These are phyloP conservation scores for Diplodia corticola DNA, from an alignment of 2,329 filamentous ascomycete genomes.

Conservation along the genomic window DNA sequence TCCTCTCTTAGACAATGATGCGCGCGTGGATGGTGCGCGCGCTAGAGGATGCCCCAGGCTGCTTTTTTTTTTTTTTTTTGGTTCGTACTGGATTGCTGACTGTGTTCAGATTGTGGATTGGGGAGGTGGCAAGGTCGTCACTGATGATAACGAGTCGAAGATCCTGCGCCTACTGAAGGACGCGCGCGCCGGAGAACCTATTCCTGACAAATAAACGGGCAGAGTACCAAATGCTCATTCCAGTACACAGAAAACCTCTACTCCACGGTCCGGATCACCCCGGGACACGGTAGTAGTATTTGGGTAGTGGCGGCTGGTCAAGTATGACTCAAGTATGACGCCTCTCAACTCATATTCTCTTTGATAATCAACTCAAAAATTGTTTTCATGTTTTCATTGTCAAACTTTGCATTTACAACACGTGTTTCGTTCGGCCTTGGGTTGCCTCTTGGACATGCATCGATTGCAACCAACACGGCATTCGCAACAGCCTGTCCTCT, in stretches of 20 bases:
- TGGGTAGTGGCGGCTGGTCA: background rate
- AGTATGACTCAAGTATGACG: slow-evolving; percentile 11
- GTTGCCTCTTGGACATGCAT: too few relatives aligned
- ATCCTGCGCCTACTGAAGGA: slow-evolving; percentile 78
- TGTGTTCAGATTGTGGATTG: slow-evolving; percentile 69
- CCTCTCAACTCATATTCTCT: background rate
- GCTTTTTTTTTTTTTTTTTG: background rate
- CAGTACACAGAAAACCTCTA: background rate
- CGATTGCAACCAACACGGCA: too few relatives aligned
- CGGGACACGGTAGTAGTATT: background rate
- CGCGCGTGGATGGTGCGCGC: background rate
- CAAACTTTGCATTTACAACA: too few relatives aligned
- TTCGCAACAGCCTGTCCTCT: too few relatives aligned
- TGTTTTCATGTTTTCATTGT: too few relatives aligned
- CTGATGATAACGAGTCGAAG: slow-evolving; percentile 80
- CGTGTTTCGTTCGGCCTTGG: too few relatives aligned
- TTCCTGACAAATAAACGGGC: too few relatives aligned
- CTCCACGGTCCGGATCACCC: background rate
- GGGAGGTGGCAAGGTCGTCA: slow-evolving; percentile 80
- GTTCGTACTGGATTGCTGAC: slow-evolving; percentile 2
- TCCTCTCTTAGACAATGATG: background rate
- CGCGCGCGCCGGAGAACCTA: slow-evolving; percentile 36
- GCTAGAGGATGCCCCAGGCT: background rate
- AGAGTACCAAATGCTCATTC: background rate
- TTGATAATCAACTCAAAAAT: background rate